phyloP scores from a whole-genome alignment of 495 filamentous ascomycete species.

The Chaetomium cochliodes region DNA sequence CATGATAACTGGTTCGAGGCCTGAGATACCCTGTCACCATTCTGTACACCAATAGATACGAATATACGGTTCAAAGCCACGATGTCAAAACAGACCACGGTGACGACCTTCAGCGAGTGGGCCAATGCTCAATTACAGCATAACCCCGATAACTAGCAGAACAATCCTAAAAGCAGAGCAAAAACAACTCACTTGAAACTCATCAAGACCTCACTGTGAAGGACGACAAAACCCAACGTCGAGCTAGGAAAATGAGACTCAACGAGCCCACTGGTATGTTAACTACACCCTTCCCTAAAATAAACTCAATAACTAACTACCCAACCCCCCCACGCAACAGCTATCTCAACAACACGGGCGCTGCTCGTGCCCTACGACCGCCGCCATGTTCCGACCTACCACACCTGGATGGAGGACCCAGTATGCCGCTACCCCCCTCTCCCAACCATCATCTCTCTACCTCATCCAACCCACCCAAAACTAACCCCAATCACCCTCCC shows the following conservation, averaged over 20 bases:
- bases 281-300: not conserved
- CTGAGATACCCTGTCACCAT: slow-evolving; percentile 20
- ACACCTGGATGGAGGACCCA: slow-evolving; percentile 87
- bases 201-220: not conserved
- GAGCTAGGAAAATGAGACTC: slow-evolving; percentile 33
- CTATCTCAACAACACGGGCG: slow-evolving; percentile 61
- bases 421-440: slow-evolving; percentile 44
- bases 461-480: slow-evolving; percentile 65
- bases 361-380: slow-evolving; percentile 81
- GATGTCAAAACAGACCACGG: not conserved
- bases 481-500: no score
- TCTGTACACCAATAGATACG: slow-evolving; percentile 13
- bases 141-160: slow-evolving; percentile 10
- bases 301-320: not conserved
- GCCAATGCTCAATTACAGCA: not conserved
- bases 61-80: not conserved
- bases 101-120: not conserved
- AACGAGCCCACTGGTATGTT: slow-evolving; percentile 48
- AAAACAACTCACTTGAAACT: slow-evolving; percentile 2
- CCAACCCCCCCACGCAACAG: slow-evolving; percentile 55
- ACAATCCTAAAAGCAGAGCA: not conserved
- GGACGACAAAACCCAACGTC: not conserved
- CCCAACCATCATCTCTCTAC: not conserved
- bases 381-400: slow-evolving; percentile 78
- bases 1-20: not conserved